phyloP scores from a whole-genome alignment of 2,329 filamentous ascomycete species.

The Verticillium tricorpus region DNA sequence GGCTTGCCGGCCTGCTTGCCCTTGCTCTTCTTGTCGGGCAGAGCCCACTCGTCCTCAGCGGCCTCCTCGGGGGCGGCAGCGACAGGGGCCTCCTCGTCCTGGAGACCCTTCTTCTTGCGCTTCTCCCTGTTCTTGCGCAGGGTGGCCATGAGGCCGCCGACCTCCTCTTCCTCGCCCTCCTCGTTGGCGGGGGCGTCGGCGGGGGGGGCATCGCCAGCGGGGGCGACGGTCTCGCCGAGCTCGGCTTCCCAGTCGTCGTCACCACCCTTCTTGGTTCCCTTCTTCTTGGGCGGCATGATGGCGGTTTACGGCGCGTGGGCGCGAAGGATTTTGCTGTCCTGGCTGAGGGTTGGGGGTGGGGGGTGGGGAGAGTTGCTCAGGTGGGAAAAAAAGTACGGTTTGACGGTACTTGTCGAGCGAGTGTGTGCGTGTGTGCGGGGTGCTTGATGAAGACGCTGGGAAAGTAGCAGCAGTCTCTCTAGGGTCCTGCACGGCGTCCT shows the following conservation, averaged over 20 bases:
- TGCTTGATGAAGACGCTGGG: neutral
- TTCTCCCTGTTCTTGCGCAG: constrained; percentile 79
- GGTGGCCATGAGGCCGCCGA: constrained; percentile 71
- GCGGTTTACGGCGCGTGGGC: constrained; percentile 3
- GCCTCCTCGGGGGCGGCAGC: constrained; percentile 72
- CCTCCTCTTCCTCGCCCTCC: constrained; percentile 45
- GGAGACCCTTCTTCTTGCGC: constrained; percentile 81
- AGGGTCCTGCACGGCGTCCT: neutral
- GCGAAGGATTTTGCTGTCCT: neutral
- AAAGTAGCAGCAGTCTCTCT: neutral
- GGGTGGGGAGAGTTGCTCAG: neutral
- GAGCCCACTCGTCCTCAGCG: constrained; percentile 80
- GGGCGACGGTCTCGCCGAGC: constrained; percentile 71
- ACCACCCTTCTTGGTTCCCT: constrained; percentile 74
- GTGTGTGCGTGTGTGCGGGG: neutral
- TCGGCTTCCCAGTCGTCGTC: constrained; percentile 95
- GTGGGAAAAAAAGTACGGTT: neutral
- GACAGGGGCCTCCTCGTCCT: constrained; percentile 61
- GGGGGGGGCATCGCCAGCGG: constrained; percentile 44
- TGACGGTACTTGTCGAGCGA: neutral
- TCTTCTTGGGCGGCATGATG: constrained; percentile 91
- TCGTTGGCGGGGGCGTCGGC: constrained; percentile 40
- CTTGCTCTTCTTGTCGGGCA: constrained; percentile 72
- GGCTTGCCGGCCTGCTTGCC: constrained; percentile 36
- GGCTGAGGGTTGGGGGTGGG: neutral